Base-by-base conservation (phyloP, 441 rosid genomes). In the Brassica balearica region DNA sequence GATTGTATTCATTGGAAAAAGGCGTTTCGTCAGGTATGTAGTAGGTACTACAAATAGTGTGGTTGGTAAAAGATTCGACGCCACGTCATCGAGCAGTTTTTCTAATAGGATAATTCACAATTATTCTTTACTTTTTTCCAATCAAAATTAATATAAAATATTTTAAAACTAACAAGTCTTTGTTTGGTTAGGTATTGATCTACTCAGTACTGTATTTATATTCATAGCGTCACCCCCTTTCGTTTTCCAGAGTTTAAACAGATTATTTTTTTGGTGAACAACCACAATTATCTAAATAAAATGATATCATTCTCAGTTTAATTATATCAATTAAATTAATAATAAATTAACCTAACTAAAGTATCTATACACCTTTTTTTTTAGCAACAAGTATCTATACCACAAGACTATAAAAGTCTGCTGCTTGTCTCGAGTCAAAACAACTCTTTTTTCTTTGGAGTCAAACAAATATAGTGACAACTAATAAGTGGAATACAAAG, bases 21-120 rank as follows among this genome's bases (percentile, higher is more conserved):
- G 56, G 20, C 65, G 53, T 70, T 72, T 59, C 56, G 34, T 78
- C 38, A 71, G 41, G 53, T 19, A 43, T 36, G 80, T 69, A 73
- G 74, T 67, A 48, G 82, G 77, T 77, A 69, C 29, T 23, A 19
- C 15, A n/a, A n/a, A 20, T 43, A 60, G 65, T 23, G 81, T 72
- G 41, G 73, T 73, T 67, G 82, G 74, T 73, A 41, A 60, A 15
- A 51, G 78, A 73, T 73, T 78, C 78, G n/a, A 77, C 62, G 72
- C 72, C 77, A 77, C 68, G 29, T 72, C 74, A 36, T 61, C 11
- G 0, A 41, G 27, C 2, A 15, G 25, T 14, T 1, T 32, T 41
- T 41, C 68, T 29, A 59, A 56, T 53, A 72, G 41, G 77, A 66
- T 72, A 12, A n/a, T 60, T 43, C 69, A 20, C 63, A 65, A 23